Evolutionary conservation across 2,329 filamentous ascomycete genomes (phyloP), one percentile per base, ranked within the genome.

Genomic region (Lachnellula suecica): DNA sequence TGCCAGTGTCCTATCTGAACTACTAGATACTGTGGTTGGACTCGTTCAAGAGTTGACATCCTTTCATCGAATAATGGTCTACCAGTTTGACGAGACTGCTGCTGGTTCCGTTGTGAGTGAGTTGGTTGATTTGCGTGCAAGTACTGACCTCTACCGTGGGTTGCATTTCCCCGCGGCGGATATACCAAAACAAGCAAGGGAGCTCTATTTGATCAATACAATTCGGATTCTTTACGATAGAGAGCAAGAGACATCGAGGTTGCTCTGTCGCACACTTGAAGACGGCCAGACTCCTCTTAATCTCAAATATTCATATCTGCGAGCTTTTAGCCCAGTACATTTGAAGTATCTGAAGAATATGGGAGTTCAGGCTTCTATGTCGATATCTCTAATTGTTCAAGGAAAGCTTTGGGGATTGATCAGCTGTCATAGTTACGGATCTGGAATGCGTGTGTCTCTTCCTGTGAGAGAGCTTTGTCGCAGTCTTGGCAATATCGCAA

Each of bases 381-480:
- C 91, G 0, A 91, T 96, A 54, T 94, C 89, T 1, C 87, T 95
- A 64, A 93, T 90, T 53, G 88, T 88, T 0, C 92, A 94, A 62
- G 78, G 82, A 60, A 88, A 94, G 60, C 72, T 96, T 0, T 96
- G 91, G 91, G 91, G 91, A 0, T 73, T 96, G 22, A 91, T 96
- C 23, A 85, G 89, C 2, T 95, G 90, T 54, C 91, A 96, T 64
- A 82, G 85, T 0, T 94, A 95, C 63, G 90, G 88, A 0, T 52
- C 68, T 2, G 90, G 89, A 4, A 94, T 93, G 88, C 80, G 91
- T n/a, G 89, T 96, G 0, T 88, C 89, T 0, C 94, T 96, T 62
- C 90, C 91, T 0, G 90, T 95, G 43, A 81, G 91, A 13, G 95
- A 95, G 69, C 91, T 96, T 83, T 96, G 91, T 67, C 84, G 90